Conservation (phyloP, 108 stramenopile genomes). For the Hondaea fermentalgiana region DNA sequence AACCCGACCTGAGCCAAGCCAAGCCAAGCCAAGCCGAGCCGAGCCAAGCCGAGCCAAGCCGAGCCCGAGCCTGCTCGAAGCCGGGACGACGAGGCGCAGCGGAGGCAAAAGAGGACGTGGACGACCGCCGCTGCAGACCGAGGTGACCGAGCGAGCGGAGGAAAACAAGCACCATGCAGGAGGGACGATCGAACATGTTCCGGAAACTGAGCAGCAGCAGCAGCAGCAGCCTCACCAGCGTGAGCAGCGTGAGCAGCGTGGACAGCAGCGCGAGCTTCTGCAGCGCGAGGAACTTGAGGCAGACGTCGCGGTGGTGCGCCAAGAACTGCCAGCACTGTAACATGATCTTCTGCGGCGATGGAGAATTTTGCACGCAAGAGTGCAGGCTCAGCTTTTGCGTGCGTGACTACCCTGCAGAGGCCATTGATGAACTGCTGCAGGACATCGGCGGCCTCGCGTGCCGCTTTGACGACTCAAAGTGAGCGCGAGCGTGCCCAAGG, state of each 20-base stretch:
- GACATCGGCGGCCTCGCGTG: neutral
- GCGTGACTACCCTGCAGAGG: neutral
- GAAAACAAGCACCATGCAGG: neutral
- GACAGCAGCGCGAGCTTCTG: neutral
- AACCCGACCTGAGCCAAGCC: neutral
- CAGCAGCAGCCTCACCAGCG: neutral
- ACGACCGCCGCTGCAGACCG: neutral
- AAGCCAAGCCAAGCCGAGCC: neutral
- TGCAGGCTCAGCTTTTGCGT: neutral
- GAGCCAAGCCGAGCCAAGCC: neutral
- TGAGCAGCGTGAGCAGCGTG: neutral
- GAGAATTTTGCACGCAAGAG: neutral
- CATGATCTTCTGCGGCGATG: slow-evolving; percentile 11
- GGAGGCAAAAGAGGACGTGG: no score
- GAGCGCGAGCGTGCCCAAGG: no score
- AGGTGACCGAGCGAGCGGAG: neutral
- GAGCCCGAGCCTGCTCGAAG: neutral
- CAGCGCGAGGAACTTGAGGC: neutral
- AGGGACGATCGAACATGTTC: neutral
- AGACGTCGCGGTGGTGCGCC: neutral
- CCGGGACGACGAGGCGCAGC: no score
- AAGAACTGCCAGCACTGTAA: slow-evolving; percentile 7
- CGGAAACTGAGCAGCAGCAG: neutral
- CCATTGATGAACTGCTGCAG: neutral
- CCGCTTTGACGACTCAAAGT: neutral